Evolutionary conservation across 352 stramenopile genomes (phyloP).

Genomic region (Globisporangium polare): DNA sequence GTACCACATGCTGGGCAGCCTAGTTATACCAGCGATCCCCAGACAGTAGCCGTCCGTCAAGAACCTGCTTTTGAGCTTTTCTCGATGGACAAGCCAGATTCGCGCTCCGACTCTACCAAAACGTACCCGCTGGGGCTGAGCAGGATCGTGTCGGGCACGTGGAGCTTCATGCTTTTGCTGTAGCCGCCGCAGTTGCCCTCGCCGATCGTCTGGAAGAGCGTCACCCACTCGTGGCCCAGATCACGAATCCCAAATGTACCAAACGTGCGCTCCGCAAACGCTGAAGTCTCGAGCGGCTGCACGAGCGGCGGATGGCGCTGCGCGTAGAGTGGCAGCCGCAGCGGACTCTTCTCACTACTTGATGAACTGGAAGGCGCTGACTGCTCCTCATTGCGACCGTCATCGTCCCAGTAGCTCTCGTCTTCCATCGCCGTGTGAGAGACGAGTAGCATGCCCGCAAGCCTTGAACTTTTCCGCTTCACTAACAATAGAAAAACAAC

Average conservation of each 20-base stretch:
- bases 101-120: background rate
- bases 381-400: background rate
- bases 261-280: constrained; percentile 31
- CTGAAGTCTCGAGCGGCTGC: constrained; percentile 37
- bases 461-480: background rate
- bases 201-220: constrained; percentile 49
- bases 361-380: background rate
- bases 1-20: constrained; percentile 61
- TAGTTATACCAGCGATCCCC: constrained; percentile 8
- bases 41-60: background rate
- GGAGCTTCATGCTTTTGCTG: constrained; percentile 37
- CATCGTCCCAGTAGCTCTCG: background rate
- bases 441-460: background rate
- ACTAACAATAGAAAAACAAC: background rate
- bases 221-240: constrained; percentile 57
- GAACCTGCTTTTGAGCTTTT: background rate
- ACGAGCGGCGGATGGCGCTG: constrained; percentile 46
- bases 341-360: background rate
- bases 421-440: background rate
- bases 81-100: background rate
- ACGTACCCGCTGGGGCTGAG: constrained; percentile 50
- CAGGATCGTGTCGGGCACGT: constrained; percentile 56
- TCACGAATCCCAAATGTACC: constrained; percentile 28
- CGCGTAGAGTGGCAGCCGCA: constrained; percentile 34
- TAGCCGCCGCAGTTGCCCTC: constrained; percentile 18